Evolutionary conservation across 1,284 basidiomycete genomes (phyloP).

Genomic region (Kalmanozyma brasiliensis): DNA sequence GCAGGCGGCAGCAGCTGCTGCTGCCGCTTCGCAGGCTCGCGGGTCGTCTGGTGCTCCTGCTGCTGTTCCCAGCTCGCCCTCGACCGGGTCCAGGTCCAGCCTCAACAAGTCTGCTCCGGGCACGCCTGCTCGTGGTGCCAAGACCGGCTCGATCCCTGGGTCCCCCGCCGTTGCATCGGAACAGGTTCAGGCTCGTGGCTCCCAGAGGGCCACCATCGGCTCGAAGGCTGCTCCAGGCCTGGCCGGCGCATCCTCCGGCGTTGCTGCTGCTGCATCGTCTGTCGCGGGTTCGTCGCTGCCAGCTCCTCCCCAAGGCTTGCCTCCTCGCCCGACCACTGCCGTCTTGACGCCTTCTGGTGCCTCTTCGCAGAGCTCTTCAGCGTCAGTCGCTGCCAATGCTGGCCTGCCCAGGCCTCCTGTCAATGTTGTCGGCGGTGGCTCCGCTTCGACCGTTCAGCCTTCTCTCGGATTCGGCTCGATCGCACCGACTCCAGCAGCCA

Average conservation of each 20-base stretch:
- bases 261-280: constrained; percentile 11
- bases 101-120: constrained; percentile 20
- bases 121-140: constrained; percentile 31
- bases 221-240: constrained; percentile 10
- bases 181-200: constrained; percentile 18
- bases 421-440: constrained; percentile 15
- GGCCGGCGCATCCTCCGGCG: constrained; percentile 6
- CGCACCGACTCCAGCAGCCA: constrained; percentile 17
- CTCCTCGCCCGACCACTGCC: constrained; percentile 50
- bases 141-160: constrained; percentile 32
- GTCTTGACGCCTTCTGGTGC: constrained; percentile 39
- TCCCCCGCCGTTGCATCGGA: constrained; percentile 22
- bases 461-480: constrained; percentile 49
- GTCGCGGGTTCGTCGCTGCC: constrained; percentile 40
- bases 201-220: constrained; percentile 8
- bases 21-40: constrained; percentile 13
- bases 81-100: constrained; percentile 19
- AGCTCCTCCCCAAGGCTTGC: constrained; percentile 58
- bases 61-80: constrained; percentile 22
- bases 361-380: constrained; percentile 38
- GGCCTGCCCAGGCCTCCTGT: constrained; percentile 52
- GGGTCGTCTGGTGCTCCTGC: constrained; percentile 11
- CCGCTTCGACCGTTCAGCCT: constrained; percentile 10
- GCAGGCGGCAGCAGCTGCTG: constrained; percentile 53
- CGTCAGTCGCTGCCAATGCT: constrained; percentile 43